Percentiles rank a stretch among this genome's conserved stretches.
Evolutionary conservation across 345 rosid species (phyloP).

Genomic region (Salix dunnii): DNA sequence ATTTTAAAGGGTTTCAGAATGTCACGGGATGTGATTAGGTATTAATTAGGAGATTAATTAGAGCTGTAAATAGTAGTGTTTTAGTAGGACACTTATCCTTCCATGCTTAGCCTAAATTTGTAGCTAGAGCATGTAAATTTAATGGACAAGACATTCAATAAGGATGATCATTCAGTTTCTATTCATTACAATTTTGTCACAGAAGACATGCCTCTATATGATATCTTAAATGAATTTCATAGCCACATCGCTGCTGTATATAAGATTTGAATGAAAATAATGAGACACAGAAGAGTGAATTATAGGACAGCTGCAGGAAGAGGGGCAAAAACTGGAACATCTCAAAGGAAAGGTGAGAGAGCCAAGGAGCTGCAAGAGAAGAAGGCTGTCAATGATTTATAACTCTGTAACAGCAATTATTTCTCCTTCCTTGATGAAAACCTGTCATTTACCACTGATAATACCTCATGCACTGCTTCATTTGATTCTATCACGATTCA

Average conservation of each 20-base stretch:
- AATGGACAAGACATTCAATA: too few relatives aligned
- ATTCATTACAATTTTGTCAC: too few relatives aligned
- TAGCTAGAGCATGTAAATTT: too few relatives aligned
- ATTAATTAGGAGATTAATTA: too few relatives aligned
- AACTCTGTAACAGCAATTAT: not conserved
- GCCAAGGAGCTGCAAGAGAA: constrained; percentile 5
- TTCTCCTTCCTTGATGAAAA: not conserved
- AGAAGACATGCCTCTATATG: constrained; percentile 89
- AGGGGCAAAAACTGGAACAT: constrained; percentile 33
- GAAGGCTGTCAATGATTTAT: too few relatives aligned
- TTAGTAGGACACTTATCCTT: too few relatives aligned
- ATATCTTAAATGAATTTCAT: constrained; percentile 90
- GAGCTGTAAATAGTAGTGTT: too few relatives aligned
- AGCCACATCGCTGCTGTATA: constrained; percentile 94
- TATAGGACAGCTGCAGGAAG: constrained; percentile 59
- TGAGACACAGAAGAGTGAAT: constrained; percentile 35
- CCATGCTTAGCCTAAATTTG: too few relatives aligned
- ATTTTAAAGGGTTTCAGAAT: constrained; percentile 64
- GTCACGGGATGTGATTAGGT: too few relatives aligned
- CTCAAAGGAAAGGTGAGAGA: constrained; percentile 46
- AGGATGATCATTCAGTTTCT: too few relatives aligned
- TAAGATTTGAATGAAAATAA: constrained; percentile 50
- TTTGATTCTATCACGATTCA: constrained; percentile 5
- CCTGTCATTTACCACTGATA: not conserved
- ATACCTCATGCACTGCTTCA: not conserved